A percentile compares a stretch with the other conserved stretches of the same genome.
Conservation (phyloP, 2,329 filamentous ascomycete species). For the Colletotrichum spaethianum region DNA sequence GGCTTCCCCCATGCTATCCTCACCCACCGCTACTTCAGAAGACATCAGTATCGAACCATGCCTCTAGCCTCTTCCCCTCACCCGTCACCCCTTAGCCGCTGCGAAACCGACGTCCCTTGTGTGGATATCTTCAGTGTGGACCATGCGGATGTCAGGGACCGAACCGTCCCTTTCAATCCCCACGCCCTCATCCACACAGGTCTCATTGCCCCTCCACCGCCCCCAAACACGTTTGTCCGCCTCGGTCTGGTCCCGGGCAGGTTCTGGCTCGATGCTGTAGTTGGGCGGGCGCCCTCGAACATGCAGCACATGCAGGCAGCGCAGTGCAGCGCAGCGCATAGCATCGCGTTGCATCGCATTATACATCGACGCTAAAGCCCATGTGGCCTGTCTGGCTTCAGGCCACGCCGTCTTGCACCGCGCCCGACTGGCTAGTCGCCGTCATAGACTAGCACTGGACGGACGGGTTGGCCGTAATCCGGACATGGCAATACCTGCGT, state of each 20-base stretch:
- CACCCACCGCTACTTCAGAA: conserved; percentile 32
- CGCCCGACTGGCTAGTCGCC: conserved; percentile 36
- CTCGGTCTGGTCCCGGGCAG: conserved; percentile 11
- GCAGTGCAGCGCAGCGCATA: conserved; percentile 29
- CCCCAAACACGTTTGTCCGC: conserved; percentile 7
- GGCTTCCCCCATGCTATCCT: conserved; percentile 23
- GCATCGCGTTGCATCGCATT: conserved; percentile 28
- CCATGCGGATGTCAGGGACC: conserved; percentile 37
- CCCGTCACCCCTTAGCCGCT: background rate
- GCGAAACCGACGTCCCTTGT: background rate
- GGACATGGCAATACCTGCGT: conserved; percentile 17
- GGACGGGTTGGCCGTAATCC: conserved; percentile 13
- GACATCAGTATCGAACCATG: conserved; percentile 30
- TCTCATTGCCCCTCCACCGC: conserved; percentile 13
- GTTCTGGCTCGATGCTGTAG: conserved; percentile 18
- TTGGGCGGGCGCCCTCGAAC: conserved; percentile 25
- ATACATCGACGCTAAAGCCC: conserved; percentile 34
- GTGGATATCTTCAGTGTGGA: conserved; percentile 16
- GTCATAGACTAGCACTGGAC: conserved; percentile 25
- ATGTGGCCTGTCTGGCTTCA: conserved; percentile 35
- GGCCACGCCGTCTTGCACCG: conserved; percentile 22
- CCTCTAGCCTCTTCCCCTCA: conserved; percentile 7
- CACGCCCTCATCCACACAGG: conserved; percentile 20
- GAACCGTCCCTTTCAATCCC: conserved; percentile 28
- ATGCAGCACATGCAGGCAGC: conserved; percentile 35